Percentiles rank a stretch among this genome's conserved stretches.
Evolutionary conservation across 192 early-diverging fungal genomes (phyloP).

Genomic region (Kappamyces sp.): DNA sequence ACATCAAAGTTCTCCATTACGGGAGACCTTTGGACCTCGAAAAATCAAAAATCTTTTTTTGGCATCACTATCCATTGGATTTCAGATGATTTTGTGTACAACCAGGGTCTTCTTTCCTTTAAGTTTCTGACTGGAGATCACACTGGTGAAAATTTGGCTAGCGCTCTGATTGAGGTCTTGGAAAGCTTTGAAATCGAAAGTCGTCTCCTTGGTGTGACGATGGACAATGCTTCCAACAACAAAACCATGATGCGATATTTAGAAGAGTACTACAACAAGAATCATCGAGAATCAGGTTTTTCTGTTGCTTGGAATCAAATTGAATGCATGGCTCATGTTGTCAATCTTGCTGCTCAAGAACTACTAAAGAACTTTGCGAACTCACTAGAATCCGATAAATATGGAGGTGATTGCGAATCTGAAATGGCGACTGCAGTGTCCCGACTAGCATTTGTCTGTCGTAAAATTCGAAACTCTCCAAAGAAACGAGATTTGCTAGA

Average conservation of each 20-base stretch:
- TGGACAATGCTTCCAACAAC: constrained; percentile 15
- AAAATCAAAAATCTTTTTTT: constrained; percentile 3
- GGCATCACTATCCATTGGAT: constrained; percentile 12
- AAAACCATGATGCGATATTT: constrained; percentile 3
- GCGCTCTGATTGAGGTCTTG: constrained; percentile 8
- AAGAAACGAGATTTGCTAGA: background rate
- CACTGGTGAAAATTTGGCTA: constrained; percentile 2
- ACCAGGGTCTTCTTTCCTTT: background rate
- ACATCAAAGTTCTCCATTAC: constrained; percentile 9
- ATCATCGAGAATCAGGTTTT: constrained; percentile 1
- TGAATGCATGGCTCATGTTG: constrained; percentile 15
- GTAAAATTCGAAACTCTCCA: constrained; percentile 7
- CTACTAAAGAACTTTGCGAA: constrained; percentile 1
- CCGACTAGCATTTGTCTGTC: too few relatives aligned
- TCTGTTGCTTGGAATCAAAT: constrained; percentile 13
- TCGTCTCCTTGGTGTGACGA: constrained; percentile 10
- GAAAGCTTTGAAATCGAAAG: constrained; percentile 1
- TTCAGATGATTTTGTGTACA: background rate
- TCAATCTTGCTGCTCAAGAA: constrained; percentile 12
- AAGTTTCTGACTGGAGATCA: background rate
- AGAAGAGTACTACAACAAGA: background rate
- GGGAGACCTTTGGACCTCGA: constrained; percentile 3
- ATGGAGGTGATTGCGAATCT: too few relatives aligned
- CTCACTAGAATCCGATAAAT: too few relatives aligned
- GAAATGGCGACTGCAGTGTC: too few relatives aligned